phyloP scores from a whole-genome alignment of 352 stramenopile species.

The Phytophthora podocarpi region DNA sequence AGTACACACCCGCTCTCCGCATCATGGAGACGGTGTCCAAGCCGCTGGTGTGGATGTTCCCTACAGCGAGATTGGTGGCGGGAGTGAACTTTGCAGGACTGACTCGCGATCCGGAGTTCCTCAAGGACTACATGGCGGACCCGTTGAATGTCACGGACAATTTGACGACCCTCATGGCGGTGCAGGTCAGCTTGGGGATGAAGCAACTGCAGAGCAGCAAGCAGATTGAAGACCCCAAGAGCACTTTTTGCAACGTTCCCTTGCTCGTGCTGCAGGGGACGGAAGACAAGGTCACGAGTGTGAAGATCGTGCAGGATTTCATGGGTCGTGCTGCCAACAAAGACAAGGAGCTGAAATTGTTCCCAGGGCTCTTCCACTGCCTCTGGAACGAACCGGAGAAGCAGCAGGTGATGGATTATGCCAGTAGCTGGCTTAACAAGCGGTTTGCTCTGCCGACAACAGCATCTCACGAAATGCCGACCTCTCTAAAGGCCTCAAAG shows the following conservation, averaged over 20 bases:
- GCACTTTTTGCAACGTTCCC: conserved; percentile 35
- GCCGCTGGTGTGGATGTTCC: conserved; percentile 49
- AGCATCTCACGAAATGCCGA: background rate
- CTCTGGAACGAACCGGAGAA: conserved; percentile 70
- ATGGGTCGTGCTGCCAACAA: conserved; percentile 37
- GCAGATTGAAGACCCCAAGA: conserved; percentile 37
- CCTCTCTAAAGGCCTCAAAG: conserved; percentile 24
- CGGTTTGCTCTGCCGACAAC: conserved; percentile 5
- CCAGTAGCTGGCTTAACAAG: conserved; percentile 52
- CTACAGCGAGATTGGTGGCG: conserved; percentile 50
- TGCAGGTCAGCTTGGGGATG: conserved; percentile 46
- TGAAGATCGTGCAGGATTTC: conserved; percentile 53
- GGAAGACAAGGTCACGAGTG: conserved; percentile 55
- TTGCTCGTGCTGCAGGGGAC: conserved; percentile 51
- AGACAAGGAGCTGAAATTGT: conserved; percentile 68
- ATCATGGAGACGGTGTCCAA: conserved; percentile 45
- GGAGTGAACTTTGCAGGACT: conserved; percentile 56
- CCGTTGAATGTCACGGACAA: conserved; percentile 50
- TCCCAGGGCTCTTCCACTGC: conserved; percentile 58
- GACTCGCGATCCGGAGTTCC: conserved; percentile 42
- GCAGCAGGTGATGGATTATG: conserved; percentile 47
- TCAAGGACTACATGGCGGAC: conserved; percentile 61
- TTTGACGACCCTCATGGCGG: conserved; percentile 51
- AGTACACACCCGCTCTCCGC: conserved; percentile 53
- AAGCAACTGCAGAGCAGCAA: conserved; percentile 32